Evolutionary conservation across 2,329 filamentous ascomycete genomes (phyloP), one percentile per base, ranked within the genome.

Genomic region (Didymella glomerata): DNA sequence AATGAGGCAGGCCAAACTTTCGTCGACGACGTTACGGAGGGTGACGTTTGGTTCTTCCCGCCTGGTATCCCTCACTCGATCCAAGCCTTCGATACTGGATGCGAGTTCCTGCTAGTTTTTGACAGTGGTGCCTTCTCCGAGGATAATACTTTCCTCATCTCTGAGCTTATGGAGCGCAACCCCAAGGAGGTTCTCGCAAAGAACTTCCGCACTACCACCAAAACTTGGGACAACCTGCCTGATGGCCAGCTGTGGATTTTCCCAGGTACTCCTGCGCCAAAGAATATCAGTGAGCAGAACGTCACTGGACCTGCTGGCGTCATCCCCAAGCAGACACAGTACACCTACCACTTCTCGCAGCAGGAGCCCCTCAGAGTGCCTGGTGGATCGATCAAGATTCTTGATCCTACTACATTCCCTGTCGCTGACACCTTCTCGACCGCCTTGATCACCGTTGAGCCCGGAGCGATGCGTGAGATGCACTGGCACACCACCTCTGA

Each of bases 401-500:
- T 88, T 7, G 86, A 88, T 66, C 80, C 84, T 0, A 69, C 74
- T 0, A 85, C 81, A 1, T 88, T 88, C 74, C 86, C 86, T 5
- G 76, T 86, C 27, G 83, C 86, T 0, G 72, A 69, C 11, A 80
- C 79, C 54, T 86, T 88, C 70, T 84, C 85, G 3, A 82, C 82
- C 0, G 85, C 84, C 0, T 77, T 88, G 1, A 83, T 88, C 10
- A 85, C 82, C 2, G 77, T 88, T 30, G 78, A 86, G 65, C 85
- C 86, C 0, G 86, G 86, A n/a, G 86, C 85, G 1, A 85, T 88
- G 84, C 82, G 86, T 22, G 86, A 88, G 68, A 76, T 89, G 42
- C 86, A 88, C 76, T 88, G 86, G 86, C 86, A 88, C 75, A 83
- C 84, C 1, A 81, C 79, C 1, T 82, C 79, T 9, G 85, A 88